Conservation (phyloP, 345 rosid species). For the Aegle marmelos region DNA sequence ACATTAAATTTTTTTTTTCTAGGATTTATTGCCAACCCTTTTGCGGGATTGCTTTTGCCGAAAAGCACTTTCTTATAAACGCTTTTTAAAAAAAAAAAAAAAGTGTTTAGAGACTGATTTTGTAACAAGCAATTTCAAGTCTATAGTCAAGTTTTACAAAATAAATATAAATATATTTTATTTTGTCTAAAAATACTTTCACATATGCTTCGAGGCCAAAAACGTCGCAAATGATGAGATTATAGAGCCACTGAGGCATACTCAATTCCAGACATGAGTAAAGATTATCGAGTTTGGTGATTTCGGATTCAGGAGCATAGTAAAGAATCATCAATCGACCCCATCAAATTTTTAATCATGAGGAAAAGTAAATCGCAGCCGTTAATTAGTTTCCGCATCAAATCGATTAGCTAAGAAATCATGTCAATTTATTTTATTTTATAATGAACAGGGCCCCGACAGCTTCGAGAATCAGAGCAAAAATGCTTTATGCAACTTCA, state of each 20-base stretch:
- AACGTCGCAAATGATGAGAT: too few species aligned
- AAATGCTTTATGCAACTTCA: conserved; percentile 86
- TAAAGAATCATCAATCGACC: neutral
- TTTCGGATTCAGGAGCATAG: neutral
- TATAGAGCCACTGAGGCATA: too few species aligned
- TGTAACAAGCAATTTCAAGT: neutral
- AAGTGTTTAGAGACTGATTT: neutral
- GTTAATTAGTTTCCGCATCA: neutral
- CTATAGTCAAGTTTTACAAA: neutral
- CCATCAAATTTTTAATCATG: neutral
- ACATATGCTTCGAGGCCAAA: neutral
- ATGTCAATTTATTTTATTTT: neutral
- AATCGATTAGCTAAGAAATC: neutral
- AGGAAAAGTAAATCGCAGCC: neutral
- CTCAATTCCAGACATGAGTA: neutral
- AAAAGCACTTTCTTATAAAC: neutral
- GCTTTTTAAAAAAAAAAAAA: too few species aligned
- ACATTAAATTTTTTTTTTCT: neutral
- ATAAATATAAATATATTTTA: neutral
- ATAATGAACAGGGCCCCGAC: conserved; percentile 60
- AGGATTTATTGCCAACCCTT: neutral
- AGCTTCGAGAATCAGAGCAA: conserved; percentile 82
- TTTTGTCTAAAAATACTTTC: too few species aligned
- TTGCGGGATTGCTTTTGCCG: neutral
- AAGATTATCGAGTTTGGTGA: neutral